Evolutionary conservation across 2,329 filamentous ascomycete genomes (phyloP), one percentile per base, ranked within the genome.

Genomic region (Pseudohalonectria lignicola): DNA sequence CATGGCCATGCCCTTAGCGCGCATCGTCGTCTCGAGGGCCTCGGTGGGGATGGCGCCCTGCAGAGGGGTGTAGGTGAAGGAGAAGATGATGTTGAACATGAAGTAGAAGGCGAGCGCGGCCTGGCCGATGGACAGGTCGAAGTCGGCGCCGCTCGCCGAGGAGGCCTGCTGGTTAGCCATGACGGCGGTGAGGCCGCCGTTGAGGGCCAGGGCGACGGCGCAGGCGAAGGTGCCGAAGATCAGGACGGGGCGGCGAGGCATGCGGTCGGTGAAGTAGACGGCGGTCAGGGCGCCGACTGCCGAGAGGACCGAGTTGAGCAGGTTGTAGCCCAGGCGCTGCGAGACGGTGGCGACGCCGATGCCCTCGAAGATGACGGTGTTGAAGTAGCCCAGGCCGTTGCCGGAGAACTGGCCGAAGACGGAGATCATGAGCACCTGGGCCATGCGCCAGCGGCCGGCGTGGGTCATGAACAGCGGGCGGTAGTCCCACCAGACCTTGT

Each of bases 351-450:
- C 51, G 44, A 64, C 48, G 23, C 62, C 62, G 19, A 64, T 53
- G 37, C 56, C 53, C 31, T 57, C 44, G 48, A 64, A 68, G 46
- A 70, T 69, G 28, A 56, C 59, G 7, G 66, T 57, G 50, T 69
- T 69, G 53, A 68, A 70, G 54, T 69, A 70, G 12, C 65, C 63
- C 6, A 69, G 59, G 37, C 65, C 65, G 41, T 68, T 68, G 16
- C 66, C 66, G 1, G 66, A 68, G 52, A 67, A 69, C 47, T 69
- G 65, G 13, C 65, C 66, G 39, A 69, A 69, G 43, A 68, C 55
- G 32, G 64, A 65, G 44, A 69, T 68, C 63, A 69, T 67, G 44
- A 68, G 44, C 31, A 69, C 64, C 42, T 69, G 64, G 4, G 57
- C 53, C 39, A 66, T 62, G 18, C 66, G 57, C 65, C 65, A 69